Evolutionary conservation across 306 rosid genomes (phyloP).

Genomic region (Trifolium dubium): DNA sequence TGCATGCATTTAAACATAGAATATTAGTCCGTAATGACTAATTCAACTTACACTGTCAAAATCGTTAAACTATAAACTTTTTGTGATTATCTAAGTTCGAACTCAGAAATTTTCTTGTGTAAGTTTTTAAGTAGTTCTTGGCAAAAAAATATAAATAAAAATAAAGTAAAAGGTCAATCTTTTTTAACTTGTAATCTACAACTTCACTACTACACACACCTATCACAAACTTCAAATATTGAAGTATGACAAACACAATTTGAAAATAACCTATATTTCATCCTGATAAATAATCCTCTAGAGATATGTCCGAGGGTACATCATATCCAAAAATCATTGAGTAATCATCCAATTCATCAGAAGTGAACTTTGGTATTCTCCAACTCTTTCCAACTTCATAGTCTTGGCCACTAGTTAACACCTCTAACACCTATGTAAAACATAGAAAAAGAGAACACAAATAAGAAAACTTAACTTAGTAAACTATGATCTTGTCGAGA

Average conservation of each 20-base stretch:
- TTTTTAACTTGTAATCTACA: constrained; percentile 12
- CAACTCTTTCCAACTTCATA: constrained; percentile 61
- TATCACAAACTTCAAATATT: constrained; percentile 23
- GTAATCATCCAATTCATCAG: constrained; percentile 86
- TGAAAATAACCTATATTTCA: background rate
- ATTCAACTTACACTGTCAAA: too few relatives aligned
- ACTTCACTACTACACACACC: constrained; percentile 26
- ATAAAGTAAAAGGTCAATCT: too few relatives aligned
- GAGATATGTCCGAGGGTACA: constrained; percentile 60
- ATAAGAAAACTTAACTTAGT: background rate
- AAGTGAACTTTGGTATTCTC: constrained; percentile 77
- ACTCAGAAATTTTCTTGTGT: too few relatives aligned
- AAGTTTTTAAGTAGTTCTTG: too few relatives aligned
- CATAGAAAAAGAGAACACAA: background rate
- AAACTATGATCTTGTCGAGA: background rate
- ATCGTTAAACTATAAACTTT: too few relatives aligned
- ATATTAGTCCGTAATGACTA: too few relatives aligned
- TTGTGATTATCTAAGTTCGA: too few relatives aligned
- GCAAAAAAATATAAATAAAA: too few relatives aligned
- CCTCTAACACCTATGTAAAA: constrained; percentile 63
- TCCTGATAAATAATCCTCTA: constrained; percentile 65
- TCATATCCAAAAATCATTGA: constrained; percentile 84
- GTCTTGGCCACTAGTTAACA: constrained; percentile 64
- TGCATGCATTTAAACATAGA: too few relatives aligned
- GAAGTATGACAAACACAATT: background rate